Base-by-base conservation (phyloP, 2,329 filamentous ascomycete genomes). In the Nothophaeocryptopus gaeumannii region DNA sequence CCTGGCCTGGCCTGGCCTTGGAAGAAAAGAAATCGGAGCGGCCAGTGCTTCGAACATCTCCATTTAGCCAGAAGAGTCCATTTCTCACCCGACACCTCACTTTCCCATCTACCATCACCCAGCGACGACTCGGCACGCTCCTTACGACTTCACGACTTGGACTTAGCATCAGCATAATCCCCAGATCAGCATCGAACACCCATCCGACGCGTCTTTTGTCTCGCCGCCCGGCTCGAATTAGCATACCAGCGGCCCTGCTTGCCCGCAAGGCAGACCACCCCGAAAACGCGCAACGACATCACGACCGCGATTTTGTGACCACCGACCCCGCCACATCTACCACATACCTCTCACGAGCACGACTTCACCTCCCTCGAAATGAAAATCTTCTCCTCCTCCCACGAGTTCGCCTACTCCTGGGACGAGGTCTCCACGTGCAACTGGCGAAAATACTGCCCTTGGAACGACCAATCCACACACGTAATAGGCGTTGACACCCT, bases 381-480 rank as follows among this genome's bases (percentile, higher is more conserved):
- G 93, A 96, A 95, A 80, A 88, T 97, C 74, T 97, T 97, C 67
- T 88, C 89, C 62, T 95, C 89, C 66, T 78, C 79, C 34, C 88
- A 89, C 73, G 90, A 89, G 54, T 99, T 95, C 75, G 81, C 96
- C 76, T 99, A 99, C 79, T 95, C 92, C 39, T 99, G 93, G 93
- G 89, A 96, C 67, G 92, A 97, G 72, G 93, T 99, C 32, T 96
- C 90, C 20, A 90, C 89, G 11, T 90, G 88, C 69, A 99, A 99
- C 80, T 99, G 93, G 93, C 86, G 85, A 63, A 99, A 99, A 73
- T 99, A 99, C 75, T 95, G 89, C 66, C 92, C 92, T 14, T 97
- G 93, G 62, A 99, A 99, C 77, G 88, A 96, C 71, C 93, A 96
- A 75, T 91, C 88, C n/a, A 89, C 90, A 35, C 93, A 99, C 72